Conservation (phyloP, 345 rosid species). For the Anastatica hierochuntica region DNA sequence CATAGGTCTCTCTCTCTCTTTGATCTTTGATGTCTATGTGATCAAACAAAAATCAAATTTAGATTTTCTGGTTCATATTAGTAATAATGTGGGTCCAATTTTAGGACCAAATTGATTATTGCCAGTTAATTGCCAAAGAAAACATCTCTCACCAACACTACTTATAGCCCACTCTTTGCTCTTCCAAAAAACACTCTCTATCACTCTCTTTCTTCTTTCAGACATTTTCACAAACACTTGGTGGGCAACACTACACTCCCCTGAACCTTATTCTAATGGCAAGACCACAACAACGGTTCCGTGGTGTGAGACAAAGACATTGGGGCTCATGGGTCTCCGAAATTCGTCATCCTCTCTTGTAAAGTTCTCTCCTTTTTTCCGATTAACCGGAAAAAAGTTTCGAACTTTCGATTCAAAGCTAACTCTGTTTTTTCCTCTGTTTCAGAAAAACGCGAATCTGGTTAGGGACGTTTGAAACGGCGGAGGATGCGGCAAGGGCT, state of each 20-base stretch:
- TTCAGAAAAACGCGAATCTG: conserved; percentile 95
- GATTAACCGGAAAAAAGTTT: background rate
- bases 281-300: conserved; percentile 87
- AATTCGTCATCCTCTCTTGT: conserved; percentile 94
- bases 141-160: conserved; percentile 30
- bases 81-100: conserved; percentile 39
- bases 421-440: background rate
- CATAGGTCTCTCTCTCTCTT: background rate
- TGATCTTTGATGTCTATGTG: no score
- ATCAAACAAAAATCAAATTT: conserved; percentile 19
- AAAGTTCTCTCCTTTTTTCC: conserved; percentile 8
- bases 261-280: conserved; percentile 48
- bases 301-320: conserved; percentile 96
- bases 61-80: conserved; percentile 9
- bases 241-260: conserved; percentile 12
- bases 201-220: conserved; percentile 16
- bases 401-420: no score
- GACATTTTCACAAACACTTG: conserved; percentile 43
- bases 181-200: conserved; percentile 21
- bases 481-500: conserved; percentile 92
- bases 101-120: conserved; percentile 41
- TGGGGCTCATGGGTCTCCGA: conserved; percentile 99
- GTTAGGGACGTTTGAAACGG: conserved; percentile 96
- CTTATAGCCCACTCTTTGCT: conserved; percentile 39
- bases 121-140: conserved; percentile 38